Evolutionary conservation across 2,329 filamentous ascomycete genomes (phyloP).

Genomic region (Chaetoscypha palmicola): DNA sequence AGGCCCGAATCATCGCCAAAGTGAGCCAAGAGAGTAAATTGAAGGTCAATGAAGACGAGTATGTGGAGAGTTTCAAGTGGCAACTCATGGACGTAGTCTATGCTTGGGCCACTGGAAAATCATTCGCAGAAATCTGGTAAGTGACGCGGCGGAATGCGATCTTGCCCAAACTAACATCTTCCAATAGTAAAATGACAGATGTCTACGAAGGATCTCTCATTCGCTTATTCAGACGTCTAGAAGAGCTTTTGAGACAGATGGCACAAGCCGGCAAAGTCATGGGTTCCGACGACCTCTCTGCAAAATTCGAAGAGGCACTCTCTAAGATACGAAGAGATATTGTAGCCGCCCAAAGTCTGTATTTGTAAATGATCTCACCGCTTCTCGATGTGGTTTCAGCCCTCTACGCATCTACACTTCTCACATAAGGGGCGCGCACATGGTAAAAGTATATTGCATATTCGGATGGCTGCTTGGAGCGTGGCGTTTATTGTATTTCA

Average conservation of each 20-base stretch:
- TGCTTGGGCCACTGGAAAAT: conserved; percentile 82
- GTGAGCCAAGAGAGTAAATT: conserved; percentile 93
- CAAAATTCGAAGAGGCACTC: conserved; percentile 84
- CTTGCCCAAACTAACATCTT: conserved; percentile 17
- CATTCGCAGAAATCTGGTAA: conserved; percentile 92
- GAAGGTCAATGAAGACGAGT: conserved; percentile 90
- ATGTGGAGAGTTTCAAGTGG: conserved; percentile 81
- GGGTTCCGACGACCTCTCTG: conserved; percentile 88
- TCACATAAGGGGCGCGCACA: conserved; percentile 9
- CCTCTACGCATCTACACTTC: neutral
- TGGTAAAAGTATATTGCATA: neutral
- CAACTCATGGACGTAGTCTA: conserved; percentile 96
- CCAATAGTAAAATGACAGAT: conserved; percentile 92
- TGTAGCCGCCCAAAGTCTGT: conserved; percentile 89
- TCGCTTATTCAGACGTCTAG: conserved; percentile 87
- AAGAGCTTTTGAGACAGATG: conserved; percentile 92
- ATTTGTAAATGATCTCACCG: conserved; percentile 71
- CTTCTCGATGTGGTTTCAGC: neutral
- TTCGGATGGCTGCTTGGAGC: too few relatives aligned
- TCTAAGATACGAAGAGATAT: conserved; percentile 86
- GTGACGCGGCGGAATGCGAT: conserved; percentile 34
- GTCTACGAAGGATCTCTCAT: conserved; percentile 96
- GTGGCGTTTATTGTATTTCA: too few relatives aligned
- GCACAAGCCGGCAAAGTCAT: conserved; percentile 94
- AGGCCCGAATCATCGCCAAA: conserved; percentile 84